These are phyloP conservation scores for Arthroderma sp. DNA, from an alignment of 2,329 filamentous ascomycete species.

Conservation along the genomic window DNA sequence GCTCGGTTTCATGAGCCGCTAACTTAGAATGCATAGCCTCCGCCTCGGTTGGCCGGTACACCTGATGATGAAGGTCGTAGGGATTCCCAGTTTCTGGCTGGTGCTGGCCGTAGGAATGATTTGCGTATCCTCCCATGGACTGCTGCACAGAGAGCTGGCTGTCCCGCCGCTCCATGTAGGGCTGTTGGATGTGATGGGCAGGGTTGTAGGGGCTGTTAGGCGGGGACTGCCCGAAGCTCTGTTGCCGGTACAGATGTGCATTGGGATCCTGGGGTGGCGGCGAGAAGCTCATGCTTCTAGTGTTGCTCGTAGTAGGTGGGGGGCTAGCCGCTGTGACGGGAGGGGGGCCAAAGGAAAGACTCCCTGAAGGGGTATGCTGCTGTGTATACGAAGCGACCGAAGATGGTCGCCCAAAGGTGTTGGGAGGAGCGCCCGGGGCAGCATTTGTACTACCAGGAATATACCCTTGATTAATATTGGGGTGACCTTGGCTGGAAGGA, in stretches of 20 bases:
- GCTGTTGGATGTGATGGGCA: conserved; percentile 8
- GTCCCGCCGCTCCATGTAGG: conserved; percentile 3
- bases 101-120: conserved; percentile 29
- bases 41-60: conserved; percentile 33
- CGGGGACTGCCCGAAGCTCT: conserved; percentile 13
- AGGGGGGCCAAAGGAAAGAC: conserved; percentile 18
- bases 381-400: neutral
- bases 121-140: conserved; percentile 27
- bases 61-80: conserved; percentile 34
- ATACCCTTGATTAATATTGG: conserved; percentile 2
- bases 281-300: conserved; percentile 18
- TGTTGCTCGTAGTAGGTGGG: conserved; percentile 10
- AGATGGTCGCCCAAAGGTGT: conserved; percentile 9
- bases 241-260: conserved; percentile 22
- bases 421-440: neutral
- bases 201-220: conserved; percentile 3
- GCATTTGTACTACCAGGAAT: neutral
- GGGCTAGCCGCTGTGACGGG: conserved; percentile 6
- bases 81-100: conserved; percentile 14
- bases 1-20: conserved; percentile 14
- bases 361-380: conserved; percentile 3
- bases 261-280: conserved; percentile 23
- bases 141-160: conserved; percentile 8
- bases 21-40: conserved; percentile 28
- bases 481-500: conserved; percentile 12